Evolutionary conservation across 2,329 filamentous ascomycete genomes (phyloP).

Genomic region (Aspergillus aculeatus): DNA sequence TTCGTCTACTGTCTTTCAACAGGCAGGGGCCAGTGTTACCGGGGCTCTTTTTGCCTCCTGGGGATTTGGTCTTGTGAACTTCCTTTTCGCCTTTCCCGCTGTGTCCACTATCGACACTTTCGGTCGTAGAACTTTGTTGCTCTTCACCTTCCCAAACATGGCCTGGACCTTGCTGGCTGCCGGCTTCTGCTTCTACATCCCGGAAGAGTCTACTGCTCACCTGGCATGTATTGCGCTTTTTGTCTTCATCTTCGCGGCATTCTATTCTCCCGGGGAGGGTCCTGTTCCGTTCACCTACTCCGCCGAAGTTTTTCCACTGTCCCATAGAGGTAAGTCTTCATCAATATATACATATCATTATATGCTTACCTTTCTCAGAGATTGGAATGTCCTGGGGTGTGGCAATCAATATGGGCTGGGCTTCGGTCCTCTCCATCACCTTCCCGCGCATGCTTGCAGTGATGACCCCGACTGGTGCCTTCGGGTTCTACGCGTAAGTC

Average conservation of each 20-base stretch:
- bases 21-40: conserved; percentile 57
- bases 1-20: conserved; percentile 57
- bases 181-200: conserved; percentile 59
- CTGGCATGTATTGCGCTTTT: conserved; percentile 60
- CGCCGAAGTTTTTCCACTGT: conserved; percentile 56
- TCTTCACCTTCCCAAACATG: conserved; percentile 69
- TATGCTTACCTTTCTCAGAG: conserved; percentile 32
- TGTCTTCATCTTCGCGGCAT: conserved; percentile 64
- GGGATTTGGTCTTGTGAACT: conserved; percentile 66
- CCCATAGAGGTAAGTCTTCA: conserved; percentile 48
- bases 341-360: background rate
- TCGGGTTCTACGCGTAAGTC: conserved; percentile 58
- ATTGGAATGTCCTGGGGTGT: conserved; percentile 49
- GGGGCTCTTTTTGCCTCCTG: conserved; percentile 62
- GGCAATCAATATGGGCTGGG: conserved; percentile 50
- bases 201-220: conserved; percentile 42
- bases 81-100: conserved; percentile 64
- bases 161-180: conserved; percentile 64
- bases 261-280: conserved; percentile 65
- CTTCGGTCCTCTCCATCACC: conserved; percentile 51
- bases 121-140: conserved; percentile 60
- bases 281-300: conserved; percentile 54
- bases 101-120: conserved; percentile 67
- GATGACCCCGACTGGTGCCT: conserved; percentile 55
- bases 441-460: conserved; percentile 50